Percentiles rank a stretch among this genome's conserved stretches.
Evolutionary conservation across 2,329 filamentous ascomycete genomes (phyloP).

Genomic region (Whalleya microplaca): DNA sequence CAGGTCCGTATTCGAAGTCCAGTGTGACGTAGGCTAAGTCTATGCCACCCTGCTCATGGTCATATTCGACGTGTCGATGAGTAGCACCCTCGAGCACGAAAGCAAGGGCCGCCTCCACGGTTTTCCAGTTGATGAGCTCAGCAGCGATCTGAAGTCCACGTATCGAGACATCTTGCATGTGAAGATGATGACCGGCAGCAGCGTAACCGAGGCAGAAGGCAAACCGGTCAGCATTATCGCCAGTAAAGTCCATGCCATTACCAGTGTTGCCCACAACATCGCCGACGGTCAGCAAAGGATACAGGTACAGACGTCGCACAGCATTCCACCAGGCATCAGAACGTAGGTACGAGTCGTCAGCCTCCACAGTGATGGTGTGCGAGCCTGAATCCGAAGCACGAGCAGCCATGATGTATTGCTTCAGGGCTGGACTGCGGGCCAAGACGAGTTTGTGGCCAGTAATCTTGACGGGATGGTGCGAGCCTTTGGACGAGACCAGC

Average conservation of each 20-base stretch:
- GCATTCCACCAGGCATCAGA: slow-evolving; percentile 61
- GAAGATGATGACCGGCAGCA: slow-evolving; percentile 63
- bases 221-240: slow-evolving; percentile 49
- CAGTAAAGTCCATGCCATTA: slow-evolving; percentile 41
- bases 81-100: slow-evolving; percentile 55
- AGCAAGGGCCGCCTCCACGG: slow-evolving; percentile 61
- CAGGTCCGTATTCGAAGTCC: slow-evolving; percentile 57
- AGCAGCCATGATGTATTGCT: slow-evolving; percentile 38
- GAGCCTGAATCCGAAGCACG: slow-evolving; percentile 38
- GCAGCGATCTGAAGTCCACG: slow-evolving; percentile 64
- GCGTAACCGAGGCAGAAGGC: slow-evolving; percentile 66
- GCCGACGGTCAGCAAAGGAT: slow-evolving; percentile 49
- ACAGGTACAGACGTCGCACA: slow-evolving; percentile 61
- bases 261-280: slow-evolving; percentile 34
- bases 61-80: slow-evolving; percentile 35
- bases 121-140: slow-evolving; percentile 64
- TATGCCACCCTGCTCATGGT: slow-evolving; percentile 24
- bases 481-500: slow-evolving; percentile 42
- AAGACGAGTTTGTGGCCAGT: slow-evolving; percentile 60
- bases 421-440: slow-evolving; percentile 53
- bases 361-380: slow-evolving; percentile 50
- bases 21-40: slow-evolving; percentile 20
- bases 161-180: slow-evolving; percentile 56
- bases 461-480: slow-evolving; percentile 46
- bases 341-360: slow-evolving; percentile 56